Percentiles rank a stretch among this genome's conserved stretches.
These are phyloP conservation scores for Wickerhamomyces bovis DNA, from an alignment of 805 yeast genomes.

Conservation along the genomic window DNA sequence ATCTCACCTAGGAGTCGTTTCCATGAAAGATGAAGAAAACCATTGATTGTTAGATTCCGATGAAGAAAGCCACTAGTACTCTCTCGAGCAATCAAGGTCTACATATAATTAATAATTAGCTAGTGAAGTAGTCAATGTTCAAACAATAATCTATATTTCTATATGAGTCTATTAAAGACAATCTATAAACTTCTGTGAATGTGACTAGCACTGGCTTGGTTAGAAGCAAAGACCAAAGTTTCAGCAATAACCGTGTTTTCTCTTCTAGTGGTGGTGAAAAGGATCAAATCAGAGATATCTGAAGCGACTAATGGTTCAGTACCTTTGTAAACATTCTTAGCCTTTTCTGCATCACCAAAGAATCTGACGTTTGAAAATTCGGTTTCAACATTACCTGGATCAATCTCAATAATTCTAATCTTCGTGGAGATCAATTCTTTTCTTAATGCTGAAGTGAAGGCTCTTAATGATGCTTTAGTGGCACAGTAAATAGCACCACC, in stretches of 20 bases:
- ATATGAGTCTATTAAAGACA: neutral
- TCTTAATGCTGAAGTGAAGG: conserved; percentile 64
- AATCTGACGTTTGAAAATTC: conserved; percentile 58
- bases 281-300: conserved; percentile 54
- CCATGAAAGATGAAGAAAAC: no score
- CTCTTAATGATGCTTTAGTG: conserved; percentile 67
- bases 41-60: no score
- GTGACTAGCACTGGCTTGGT: conserved; percentile 77
- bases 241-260: conserved; percentile 61
- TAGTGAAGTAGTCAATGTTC: no score
- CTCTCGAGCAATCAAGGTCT: no score
- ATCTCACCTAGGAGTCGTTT: no score
- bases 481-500: conserved; percentile 79
- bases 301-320: conserved; percentile 53
- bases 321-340: conserved; percentile 49
- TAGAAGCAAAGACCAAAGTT: conserved; percentile 72
- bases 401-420: conserved; percentile 58
- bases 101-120: no score
- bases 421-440: conserved; percentile 68
- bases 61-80: no score
- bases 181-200: conserved; percentile 37
- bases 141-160: neutral
- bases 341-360: conserved; percentile 48
- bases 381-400: conserved; percentile 67
- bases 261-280: conserved; percentile 49